A percentile compares a stretch with the other conserved stretches of the same genome.
These are phyloP conservation scores for Trypanosoma platydactyli DNA, from an alignment of 208 protist species.

Conservation along the genomic window DNA sequence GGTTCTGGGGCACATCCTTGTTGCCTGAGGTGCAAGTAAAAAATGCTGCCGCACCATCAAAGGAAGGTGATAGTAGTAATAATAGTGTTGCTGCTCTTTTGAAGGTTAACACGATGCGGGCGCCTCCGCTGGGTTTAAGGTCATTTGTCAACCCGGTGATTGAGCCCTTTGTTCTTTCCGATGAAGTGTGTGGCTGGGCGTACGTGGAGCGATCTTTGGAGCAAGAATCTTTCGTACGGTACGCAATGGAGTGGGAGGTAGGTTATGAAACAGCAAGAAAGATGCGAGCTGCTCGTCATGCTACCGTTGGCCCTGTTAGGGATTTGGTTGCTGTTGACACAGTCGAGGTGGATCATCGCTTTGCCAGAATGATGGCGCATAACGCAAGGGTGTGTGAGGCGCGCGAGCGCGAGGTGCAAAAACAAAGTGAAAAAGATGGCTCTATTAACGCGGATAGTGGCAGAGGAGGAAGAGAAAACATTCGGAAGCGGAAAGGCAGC, in stretches of 20 bases:
- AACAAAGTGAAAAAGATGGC: not conserved
- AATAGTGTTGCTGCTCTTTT: not conserved
- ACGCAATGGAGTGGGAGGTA: slow-evolving; percentile 83
- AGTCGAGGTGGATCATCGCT: slow-evolving; percentile 17
- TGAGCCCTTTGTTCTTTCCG: slow-evolving; percentile 49
- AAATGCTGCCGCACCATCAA: not conserved
- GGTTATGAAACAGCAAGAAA: slow-evolving; percentile 70
- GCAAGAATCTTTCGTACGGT: slow-evolving; percentile 53
- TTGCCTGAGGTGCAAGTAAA: not conserved
- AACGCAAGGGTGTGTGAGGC: slow-evolving; percentile 28
- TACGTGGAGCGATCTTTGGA: slow-evolving; percentile 58
- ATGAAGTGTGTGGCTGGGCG: slow-evolving; percentile 50
- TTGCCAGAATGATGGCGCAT: slow-evolving; percentile 28
- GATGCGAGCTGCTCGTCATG: slow-evolving; percentile 23
- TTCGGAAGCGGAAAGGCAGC: not conserved
- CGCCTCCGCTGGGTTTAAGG: slow-evolving; percentile 4
- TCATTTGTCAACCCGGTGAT: slow-evolving; percentile 38
- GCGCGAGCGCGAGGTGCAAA: slow-evolving; percentile 9
- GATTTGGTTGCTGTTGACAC: not conserved
- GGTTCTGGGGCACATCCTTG: not conserved
- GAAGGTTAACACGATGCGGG: not conserved
- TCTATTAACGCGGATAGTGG: not conserved
- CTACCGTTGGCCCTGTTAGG: not conserved
- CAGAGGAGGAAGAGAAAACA: slow-evolving; percentile 7
- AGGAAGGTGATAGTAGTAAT: not conserved